Percentiles rank a stretch among this genome's conserved stretches.
Evolutionary conservation across 176 grass and related monocot genomes (phyloP).

Genomic region (Lolium rigidum): DNA sequence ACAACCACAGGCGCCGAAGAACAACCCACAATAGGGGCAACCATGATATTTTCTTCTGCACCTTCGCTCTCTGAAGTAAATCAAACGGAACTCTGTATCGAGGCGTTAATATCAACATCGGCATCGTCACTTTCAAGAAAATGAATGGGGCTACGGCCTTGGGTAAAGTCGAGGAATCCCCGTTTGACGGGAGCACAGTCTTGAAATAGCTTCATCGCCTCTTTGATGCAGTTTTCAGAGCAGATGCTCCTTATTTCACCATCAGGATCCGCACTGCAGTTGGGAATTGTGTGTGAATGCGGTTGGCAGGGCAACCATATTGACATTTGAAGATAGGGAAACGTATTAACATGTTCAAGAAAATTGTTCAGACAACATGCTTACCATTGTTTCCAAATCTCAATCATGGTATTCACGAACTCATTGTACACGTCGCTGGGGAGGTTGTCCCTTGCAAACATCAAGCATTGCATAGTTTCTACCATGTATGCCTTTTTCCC

Average conservation of each 20-base stretch:
- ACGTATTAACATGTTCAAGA: not conserved
- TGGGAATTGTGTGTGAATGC: not conserved
- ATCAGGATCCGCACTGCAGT: slow-evolving; percentile 39
- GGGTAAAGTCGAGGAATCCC: slow-evolving; percentile 21
- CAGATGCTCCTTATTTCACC: slow-evolving; percentile 32
- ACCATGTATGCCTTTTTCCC: not conserved
- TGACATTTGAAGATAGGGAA: too few species aligned
- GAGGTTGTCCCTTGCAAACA: slow-evolving; percentile 24
- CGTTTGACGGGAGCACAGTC: not conserved
- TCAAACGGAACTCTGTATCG: not conserved
- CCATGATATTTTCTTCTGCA: not conserved
- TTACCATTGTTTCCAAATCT: slow-evolving; percentile 35
- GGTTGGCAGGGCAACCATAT: not conserved
- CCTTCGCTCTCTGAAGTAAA: slow-evolving; percentile 26
- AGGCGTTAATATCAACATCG: not conserved
- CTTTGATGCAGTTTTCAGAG: not conserved
- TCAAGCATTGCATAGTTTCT: slow-evolving; percentile 23
- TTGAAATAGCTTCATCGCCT: slow-evolving; percentile 10
- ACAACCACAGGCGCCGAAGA: not conserved
- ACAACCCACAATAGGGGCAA: slow-evolving; percentile 5
- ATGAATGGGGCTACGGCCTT: not conserved
- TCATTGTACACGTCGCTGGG: not conserved
- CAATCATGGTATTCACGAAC: not conserved
- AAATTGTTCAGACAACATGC: not conserved
- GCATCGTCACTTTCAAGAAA: not conserved